phyloP scores from a whole-genome alignment of 345 rosid species.

The Moringa oleifera region DNA sequence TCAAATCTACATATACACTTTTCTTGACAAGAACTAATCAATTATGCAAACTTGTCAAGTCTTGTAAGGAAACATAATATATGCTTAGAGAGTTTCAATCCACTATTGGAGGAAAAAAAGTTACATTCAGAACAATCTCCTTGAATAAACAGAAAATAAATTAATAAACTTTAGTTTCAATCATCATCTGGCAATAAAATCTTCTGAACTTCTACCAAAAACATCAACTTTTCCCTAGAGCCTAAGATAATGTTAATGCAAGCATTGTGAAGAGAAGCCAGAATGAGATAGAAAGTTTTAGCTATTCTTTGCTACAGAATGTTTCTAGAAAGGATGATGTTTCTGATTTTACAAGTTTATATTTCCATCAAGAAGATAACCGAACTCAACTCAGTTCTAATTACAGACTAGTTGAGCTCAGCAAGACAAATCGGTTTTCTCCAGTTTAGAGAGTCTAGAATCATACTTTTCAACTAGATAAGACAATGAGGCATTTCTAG shows the following conservation, averaged over 20 bases:
- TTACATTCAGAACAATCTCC: too few species aligned
- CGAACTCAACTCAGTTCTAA: too few species aligned
- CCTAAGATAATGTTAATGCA: neutral
- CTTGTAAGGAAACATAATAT: neutral
- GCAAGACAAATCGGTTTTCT: neutral
- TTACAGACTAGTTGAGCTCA: too few species aligned
- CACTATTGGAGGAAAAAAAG: neutral
- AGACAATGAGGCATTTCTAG: neutral
- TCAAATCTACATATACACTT: too few species aligned
- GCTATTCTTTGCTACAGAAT: neutral
- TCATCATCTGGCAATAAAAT: too few species aligned
- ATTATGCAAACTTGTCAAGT: neutral
- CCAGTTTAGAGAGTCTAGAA: neutral
- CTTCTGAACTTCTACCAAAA: too few species aligned
- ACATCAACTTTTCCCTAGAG: constrained; percentile 1
- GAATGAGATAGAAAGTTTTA: neutral
- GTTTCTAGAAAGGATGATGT: neutral
- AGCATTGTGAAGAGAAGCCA: neutral
- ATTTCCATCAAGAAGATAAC: neutral
- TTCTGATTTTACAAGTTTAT: too few species aligned
- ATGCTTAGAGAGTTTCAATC: neutral
- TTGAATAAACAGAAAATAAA: too few species aligned
- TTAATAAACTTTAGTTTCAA: too few species aligned
- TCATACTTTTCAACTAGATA: neutral
- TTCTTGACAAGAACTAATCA: neutral